Evolutionary conservation across 2,329 filamentous ascomycete species (phyloP).

Genomic region (Cryphonectria japonica): DNA sequence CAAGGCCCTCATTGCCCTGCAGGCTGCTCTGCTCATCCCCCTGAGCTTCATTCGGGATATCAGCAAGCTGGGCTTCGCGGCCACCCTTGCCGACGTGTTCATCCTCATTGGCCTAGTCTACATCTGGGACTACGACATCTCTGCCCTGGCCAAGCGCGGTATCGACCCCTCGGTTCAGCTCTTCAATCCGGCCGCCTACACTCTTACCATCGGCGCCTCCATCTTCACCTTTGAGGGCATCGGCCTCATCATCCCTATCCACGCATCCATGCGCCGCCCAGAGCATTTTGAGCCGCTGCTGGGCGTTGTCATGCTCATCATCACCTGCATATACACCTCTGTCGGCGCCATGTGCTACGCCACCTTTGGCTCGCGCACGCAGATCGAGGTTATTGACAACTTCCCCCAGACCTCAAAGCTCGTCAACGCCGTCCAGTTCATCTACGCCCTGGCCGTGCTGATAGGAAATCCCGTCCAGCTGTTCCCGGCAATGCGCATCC

Average conservation of each 20-base stretch:
- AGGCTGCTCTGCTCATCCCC: slow-evolving; percentile 67
- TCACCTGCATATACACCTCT: slow-evolving; percentile 73
- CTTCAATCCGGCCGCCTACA: slow-evolving; percentile 72
- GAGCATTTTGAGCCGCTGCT: slow-evolving; percentile 69
- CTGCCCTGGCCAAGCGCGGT: slow-evolving; percentile 57
- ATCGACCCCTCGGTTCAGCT: slow-evolving; percentile 64
- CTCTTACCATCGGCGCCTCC: slow-evolving; percentile 71
- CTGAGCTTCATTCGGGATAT: slow-evolving; percentile 75
- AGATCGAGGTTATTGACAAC: slow-evolving; percentile 77
- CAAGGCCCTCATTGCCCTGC: slow-evolving; percentile 65
- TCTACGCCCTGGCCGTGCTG: slow-evolving; percentile 75
- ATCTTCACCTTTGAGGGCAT: slow-evolving; percentile 83
- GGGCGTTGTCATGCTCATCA: slow-evolving; percentile 71
- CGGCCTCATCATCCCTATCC: slow-evolving; percentile 75
- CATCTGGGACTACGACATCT: slow-evolving; percentile 74
- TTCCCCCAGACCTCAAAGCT: slow-evolving; percentile 71
- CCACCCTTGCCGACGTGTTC: slow-evolving; percentile 71
- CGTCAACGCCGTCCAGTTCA: slow-evolving; percentile 76
- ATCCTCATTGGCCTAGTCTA: slow-evolving; percentile 72
- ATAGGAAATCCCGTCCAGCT: slow-evolving; percentile 75
- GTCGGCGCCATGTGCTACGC: slow-evolving; percentile 76
- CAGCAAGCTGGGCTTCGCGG: slow-evolving; percentile 70
- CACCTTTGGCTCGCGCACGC: slow-evolving; percentile 69
- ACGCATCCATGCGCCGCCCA: slow-evolving; percentile 74
- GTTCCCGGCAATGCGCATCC: slow-evolving; percentile 73